Evolutionary conservation across 352 stramenopile genomes (phyloP).

Genomic region (Pilasporangium apinafurcum): DNA sequence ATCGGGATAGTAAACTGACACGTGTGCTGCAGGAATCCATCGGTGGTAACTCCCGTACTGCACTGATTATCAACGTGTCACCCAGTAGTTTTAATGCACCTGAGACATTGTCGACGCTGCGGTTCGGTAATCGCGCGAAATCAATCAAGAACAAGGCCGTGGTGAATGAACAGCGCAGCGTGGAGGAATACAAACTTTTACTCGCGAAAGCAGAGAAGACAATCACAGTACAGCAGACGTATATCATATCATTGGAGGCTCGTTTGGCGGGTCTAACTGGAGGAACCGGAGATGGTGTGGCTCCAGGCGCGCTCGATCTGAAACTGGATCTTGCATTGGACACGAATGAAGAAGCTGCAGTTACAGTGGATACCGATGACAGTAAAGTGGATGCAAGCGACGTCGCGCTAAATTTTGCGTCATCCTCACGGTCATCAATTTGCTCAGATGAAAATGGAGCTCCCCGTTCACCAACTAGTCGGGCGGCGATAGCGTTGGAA

Average conservation of each 20-base stretch:
- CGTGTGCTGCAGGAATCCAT: conserved; percentile 91
- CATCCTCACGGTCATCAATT: conserved; percentile 2
- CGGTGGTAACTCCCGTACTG: conserved; percentile 91
- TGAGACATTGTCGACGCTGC: conserved; percentile 91
- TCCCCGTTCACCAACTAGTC: conserved; percentile 36
- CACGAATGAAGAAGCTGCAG: not conserved
- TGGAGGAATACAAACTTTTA: conserved; percentile 87
- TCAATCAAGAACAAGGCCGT: conserved; percentile 94
- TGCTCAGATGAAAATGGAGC: not conserved
- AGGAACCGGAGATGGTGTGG: not conserved
- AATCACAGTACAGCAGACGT: conserved; percentile 71
- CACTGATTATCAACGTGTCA: conserved; percentile 91
- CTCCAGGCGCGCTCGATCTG: not conserved
- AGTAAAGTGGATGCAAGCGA: conserved; percentile 3
- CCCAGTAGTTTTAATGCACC: conserved; percentile 85
- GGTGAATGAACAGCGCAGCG: conserved; percentile 88
- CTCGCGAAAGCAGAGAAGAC: conserved; percentile 79
- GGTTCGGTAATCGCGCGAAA: conserved; percentile 91
- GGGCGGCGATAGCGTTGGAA: conserved; percentile 49
- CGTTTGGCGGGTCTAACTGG: conserved; percentile 34
- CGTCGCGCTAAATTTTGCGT: conserved; percentile 18
- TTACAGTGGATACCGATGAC: not conserved
- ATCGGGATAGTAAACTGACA: conserved; percentile 89
- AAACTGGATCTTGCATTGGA: too few species aligned
- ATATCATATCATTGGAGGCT: conserved; percentile 79